Evolutionary conservation across 805 yeast species (phyloP), one percentile per base, ranked within the genome.

Genomic region (Cyberlindnera suaveolens): DNA sequence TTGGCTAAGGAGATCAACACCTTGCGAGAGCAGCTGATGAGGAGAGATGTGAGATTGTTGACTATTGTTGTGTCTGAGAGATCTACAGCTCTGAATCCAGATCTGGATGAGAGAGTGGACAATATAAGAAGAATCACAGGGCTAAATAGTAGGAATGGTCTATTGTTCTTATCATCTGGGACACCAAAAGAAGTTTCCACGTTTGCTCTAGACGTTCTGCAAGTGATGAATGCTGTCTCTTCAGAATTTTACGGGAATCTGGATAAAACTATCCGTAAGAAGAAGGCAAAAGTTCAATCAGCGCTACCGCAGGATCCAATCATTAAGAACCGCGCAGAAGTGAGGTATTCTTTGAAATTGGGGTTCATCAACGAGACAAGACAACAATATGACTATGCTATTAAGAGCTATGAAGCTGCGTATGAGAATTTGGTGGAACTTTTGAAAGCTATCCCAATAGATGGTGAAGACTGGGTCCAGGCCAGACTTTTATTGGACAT

Each of bases 401-500:
- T 73, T n/a, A 75, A 72, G 45, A 56, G 68, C 13, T 68, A 71
- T 53, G 83, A 80, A 46, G 62, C 69, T 15, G 70, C 80, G 0
- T 80, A 80, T 52, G 81, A 77, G 43, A 63, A 72, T 31, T 47
- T 78, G 30, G 55, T 75, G 1, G 68, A 67, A 35, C 50, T 70
- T 14, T 60, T 72, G 23, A 67, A 62, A 34, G 43, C 56, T 6
- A 48, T 61, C 1, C 45, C 56, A 5, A 35, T 58, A 0, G 34
- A 52, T 0, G 55, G 59, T 23, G 44, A 48, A 5, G 47, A 52
- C 4, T 76, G 80, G 79, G 46, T 50, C 4, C 69, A 75, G 34
- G 60, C 73, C 31, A 58, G 86, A 35, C 54, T 57, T 9, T 60
- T 83, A 38, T 58, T 84, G 6, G 95, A 87, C 54, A 58, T 77